A percentile compares a stretch with the other conserved stretches of the same genome.
phyloP scores from a whole-genome alignment of 2,329 filamentous ascomycete species.

The Fusarium verticillioides region DNA sequence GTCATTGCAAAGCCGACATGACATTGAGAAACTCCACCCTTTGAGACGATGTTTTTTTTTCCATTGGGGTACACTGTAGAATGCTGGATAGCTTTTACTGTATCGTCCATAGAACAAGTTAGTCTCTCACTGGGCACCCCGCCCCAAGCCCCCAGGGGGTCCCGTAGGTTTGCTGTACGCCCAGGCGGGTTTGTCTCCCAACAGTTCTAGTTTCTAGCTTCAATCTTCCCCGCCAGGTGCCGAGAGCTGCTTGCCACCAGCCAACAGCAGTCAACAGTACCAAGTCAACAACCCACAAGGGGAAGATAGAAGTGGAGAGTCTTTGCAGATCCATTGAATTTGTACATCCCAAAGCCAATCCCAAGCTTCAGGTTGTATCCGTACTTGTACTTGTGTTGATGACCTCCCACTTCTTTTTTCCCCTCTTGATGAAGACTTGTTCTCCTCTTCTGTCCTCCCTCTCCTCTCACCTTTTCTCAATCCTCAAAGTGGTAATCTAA shows the following conservation, averaged over 20 bases:
- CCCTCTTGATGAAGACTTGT: slow-evolving; percentile 3
- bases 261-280: slow-evolving; percentile 38
- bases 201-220: slow-evolving; percentile 46
- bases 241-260: slow-evolving; percentile 42
- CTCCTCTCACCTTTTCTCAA: not conserved
- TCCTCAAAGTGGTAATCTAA: not conserved
- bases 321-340: slow-evolving; percentile 35
- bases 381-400: slow-evolving; percentile 40
- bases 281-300: slow-evolving; percentile 38
- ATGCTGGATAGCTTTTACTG: not conserved
- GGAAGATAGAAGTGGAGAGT: slow-evolving; percentile 31
- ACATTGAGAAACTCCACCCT: slow-evolving; percentile 1
- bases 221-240: slow-evolving; percentile 39
- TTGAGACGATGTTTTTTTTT: slow-evolving; percentile 26
- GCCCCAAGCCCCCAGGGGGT: slow-evolving; percentile 13
- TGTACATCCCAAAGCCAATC: slow-evolving; percentile 25
- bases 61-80: slow-evolving; percentile 38
- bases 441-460: slow-evolving; percentile 5
- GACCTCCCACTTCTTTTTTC: slow-evolving; percentile 35
- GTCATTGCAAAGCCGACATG: slow-evolving; percentile 17
- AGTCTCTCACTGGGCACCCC: slow-evolving; percentile 7
- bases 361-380: slow-evolving; percentile 28
- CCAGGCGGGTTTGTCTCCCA: slow-evolving; percentile 41
- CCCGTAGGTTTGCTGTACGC: slow-evolving; percentile 25
- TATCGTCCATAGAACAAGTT: not conserved